Percentiles rank a stretch among this genome's conserved stretches.
Conservation (phyloP, 345 rosid genomes). For the Garcia nutans region DNA sequence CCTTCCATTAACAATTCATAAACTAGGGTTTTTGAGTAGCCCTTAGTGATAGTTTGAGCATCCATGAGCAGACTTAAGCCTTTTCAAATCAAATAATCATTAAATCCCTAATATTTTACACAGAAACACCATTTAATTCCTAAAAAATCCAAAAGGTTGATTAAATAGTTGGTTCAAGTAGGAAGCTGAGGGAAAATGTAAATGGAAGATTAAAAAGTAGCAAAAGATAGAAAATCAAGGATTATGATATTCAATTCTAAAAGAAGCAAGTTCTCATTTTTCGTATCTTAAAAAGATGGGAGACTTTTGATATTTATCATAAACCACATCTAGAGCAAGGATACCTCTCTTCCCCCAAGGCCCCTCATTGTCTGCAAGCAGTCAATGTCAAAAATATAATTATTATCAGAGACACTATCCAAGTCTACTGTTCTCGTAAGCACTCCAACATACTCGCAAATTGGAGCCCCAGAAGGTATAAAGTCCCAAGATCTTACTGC, state of each 20-base stretch:
- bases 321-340: not conserved
- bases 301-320: not conserved
- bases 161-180: not conserved
- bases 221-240: too few relatives aligned
- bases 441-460: constrained; percentile 81
- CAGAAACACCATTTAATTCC: not conserved
- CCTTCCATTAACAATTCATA: not conserved
- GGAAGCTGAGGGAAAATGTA: not conserved
- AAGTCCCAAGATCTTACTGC: constrained; percentile 96
- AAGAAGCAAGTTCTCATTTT: not conserved
- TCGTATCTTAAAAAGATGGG: not conserved
- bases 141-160: not conserved
- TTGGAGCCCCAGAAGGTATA: constrained; percentile 89
- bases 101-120: not conserved
- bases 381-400: constrained; percentile 86
- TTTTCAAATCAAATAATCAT: not conserved
- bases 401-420: constrained; percentile 60
- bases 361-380: constrained; percentile 94
- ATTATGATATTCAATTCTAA: not conserved
- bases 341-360: constrained; percentile 83
- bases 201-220: not conserved
- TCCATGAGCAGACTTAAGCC: not conserved
- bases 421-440: constrained; percentile 70
- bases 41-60: not conserved
- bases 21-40: too few relatives aligned